Conservation (phyloP, 441 rosid genomes). For the Bocquillonia castaneifolia region DNA sequence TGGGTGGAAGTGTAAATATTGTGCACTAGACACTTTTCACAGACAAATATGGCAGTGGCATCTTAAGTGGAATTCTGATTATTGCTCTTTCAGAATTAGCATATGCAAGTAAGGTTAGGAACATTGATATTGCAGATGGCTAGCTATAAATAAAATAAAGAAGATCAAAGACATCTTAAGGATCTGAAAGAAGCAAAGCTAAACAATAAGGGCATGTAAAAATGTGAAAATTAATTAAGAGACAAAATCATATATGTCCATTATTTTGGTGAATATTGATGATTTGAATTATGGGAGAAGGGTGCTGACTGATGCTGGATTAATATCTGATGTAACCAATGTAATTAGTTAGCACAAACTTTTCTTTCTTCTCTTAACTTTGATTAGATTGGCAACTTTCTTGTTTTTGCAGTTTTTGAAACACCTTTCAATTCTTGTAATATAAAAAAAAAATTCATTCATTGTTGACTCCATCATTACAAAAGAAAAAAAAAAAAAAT, state of each 20-base stretch:
- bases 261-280: neutral
- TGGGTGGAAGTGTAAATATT: no score
- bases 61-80: neutral
- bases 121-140: neutral
- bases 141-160: no score
- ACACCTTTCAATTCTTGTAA: conserved; percentile 6
- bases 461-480: neutral
- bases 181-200: neutral
- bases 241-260: neutral
- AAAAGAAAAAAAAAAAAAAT: neutral
- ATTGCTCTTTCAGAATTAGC: neutral
- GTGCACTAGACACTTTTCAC: neutral
- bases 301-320: no score
- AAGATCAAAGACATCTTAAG: neutral
- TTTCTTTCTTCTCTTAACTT: conserved; percentile 3
- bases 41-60: neutral
- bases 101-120: neutral
- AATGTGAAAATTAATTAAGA: neutral
- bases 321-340: neutral
- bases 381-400: conserved; percentile 15
- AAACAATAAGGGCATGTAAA: neutral
- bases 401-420: conserved; percentile 13
- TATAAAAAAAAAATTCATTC: neutral
- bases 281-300: neutral
- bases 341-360: conserved; percentile 15